Evolutionary conservation across 345 rosid species (phyloP), one percentile per base, ranked within the genome.

Genomic region (sweet orange (Citrus sinensis)): DNA sequence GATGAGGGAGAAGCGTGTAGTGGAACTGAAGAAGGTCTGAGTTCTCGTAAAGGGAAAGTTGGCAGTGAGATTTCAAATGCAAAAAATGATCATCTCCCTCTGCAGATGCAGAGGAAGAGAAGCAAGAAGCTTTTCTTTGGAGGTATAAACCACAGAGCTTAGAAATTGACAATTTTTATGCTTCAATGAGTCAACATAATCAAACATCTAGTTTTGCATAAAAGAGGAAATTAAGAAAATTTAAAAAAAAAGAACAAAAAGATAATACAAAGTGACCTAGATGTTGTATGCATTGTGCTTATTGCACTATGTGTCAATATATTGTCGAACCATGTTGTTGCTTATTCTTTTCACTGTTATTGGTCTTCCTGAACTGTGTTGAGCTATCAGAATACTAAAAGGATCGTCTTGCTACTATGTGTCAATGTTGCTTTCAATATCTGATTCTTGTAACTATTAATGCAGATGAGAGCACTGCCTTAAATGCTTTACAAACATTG

Each of bases 1-100:
- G 96, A 89, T 73, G 87, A 87, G 63, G 91, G 88, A 67, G 98
- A 88, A 86, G 95, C 95, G 49, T 89, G 94, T 83, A 97, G 98
- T 61, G 97, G 94, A 74, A 92, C 96, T 70, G 93, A 89, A 80
- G 91, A 90, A 91, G 97, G 93, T 79, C 78, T 86, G 42, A 80
- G 77, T 80, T 78, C 82, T 73, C 77, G 61, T 16, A 87, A 82
- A 81, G 85, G 87, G 69, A 89, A 92, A 66, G 82, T 67, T 70
- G 85, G 78, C 59, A 73, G 27, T 75, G 93, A 84, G 77, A 73
- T 83, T 80, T 82, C 89, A 55, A 86, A 82, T 84, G 86, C 73
- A 68, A 90, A 88, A 79, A 67, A 51, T 74, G 84, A 79, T 82
- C 85, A 73, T 29, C 73, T 73, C 74, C 80, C 83, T 79, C 85